Evolutionary conservation across 2,329 filamentous ascomycete species (phyloP), one percentile per base, ranked within the genome.

Genomic region (Diplodia corticola): DNA sequence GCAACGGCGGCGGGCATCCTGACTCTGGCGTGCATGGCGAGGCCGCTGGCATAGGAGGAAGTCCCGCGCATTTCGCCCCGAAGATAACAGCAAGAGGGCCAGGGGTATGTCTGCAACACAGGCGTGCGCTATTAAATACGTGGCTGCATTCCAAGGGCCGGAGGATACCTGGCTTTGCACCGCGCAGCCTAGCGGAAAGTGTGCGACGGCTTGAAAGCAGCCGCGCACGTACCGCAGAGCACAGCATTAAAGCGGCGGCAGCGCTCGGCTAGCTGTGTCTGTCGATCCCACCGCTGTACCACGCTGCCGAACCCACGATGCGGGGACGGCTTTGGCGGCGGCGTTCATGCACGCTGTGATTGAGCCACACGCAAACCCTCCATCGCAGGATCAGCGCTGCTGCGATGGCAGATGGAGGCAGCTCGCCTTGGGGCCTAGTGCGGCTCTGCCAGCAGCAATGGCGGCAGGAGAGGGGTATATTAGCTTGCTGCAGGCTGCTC

Each of bases 401-500:
- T 44, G 26, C 24, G 24, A 48, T 48, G 35, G 28, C 54, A 30
- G 57, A 9, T 22, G 57, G n/a, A 26, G 24, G 13, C 40, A 61
- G 12, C 5, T 48, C 51, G 22, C 9, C 37, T 9, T 15, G 26
- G 26, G 28, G 59, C 24, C 26, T 63, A 63, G 55, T 60, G 55
- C 55, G 55, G 55, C 55, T 60, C 55, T 60, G 55, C 37, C 35
- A 26, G 17, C 17, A 44, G 37, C 37, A 9, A 6, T 2, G 5
- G 7, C 9, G 10, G 37, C 6, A 44, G 37, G n/a, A n/a, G 50
- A 53, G 26, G 55, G 55, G 26, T 63, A 63, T 63, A 63, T 63
- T 44, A 63, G 53, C 20, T 26, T 28, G 53, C n/a, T 20, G n/a
- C 13, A 20, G 24, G 28, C 28, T 33, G 51, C 51, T 33, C 13